Conservation (phyloP, 306 rosid species). For the Glycine tomentella region DNA sequence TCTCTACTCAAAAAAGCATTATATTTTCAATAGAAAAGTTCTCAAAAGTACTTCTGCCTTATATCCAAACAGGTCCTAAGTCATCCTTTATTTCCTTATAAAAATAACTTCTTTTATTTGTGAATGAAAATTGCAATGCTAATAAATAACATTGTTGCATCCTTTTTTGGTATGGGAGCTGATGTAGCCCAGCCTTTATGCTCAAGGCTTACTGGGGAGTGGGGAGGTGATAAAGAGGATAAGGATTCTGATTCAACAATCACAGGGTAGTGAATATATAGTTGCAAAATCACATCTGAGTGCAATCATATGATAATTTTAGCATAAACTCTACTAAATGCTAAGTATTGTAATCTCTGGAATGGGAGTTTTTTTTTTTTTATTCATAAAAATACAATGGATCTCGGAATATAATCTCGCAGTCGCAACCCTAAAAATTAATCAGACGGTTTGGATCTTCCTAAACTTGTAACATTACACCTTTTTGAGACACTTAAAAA, state of each 20-base stretch:
- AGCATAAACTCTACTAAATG: background rate
- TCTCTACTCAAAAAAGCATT: too few relatives aligned
- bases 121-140: constrained; percentile 17
- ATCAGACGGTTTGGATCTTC: too few relatives aligned
- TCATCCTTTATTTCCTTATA: background rate
- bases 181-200: background rate
- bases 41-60: too few relatives aligned
- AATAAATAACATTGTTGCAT: background rate
- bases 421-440: too few relatives aligned
- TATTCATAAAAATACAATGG: too few relatives aligned
- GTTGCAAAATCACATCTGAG: background rate
- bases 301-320: background rate
- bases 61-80: too few relatives aligned
- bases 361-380: background rate
- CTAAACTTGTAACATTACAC: too few relatives aligned
- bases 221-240: background rate
- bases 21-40: too few relatives aligned
- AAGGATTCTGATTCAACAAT: constrained; percentile 15
- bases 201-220: background rate
- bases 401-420: too few relatives aligned
- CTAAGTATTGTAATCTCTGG: background rate
- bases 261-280: background rate
- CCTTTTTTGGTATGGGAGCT: background rate
- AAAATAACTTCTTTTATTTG: constrained; percentile 2
- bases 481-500: too few relatives aligned